Percentiles rank a stretch among this genome's conserved stretches.
These are phyloP conservation scores for Beta macrorhiza DNA, from an alignment of 179 eudicot genomes.

Conservation along the genomic window DNA sequence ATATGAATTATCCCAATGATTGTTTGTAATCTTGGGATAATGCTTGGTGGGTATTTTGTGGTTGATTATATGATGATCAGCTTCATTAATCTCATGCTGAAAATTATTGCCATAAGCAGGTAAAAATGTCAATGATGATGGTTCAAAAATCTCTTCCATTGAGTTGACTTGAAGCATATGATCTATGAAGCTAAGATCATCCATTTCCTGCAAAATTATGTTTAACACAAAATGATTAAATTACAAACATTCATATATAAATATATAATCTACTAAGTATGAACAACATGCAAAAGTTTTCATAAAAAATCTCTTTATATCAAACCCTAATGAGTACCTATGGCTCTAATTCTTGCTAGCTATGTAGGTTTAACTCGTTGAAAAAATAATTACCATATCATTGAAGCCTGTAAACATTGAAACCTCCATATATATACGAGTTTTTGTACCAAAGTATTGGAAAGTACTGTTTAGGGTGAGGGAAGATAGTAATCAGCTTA, in stretches of 20 bases:
- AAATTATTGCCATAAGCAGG: constrained; percentile 13
- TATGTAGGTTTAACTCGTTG: too few species aligned
- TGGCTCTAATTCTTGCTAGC: too few species aligned
- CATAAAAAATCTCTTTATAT: not conserved
- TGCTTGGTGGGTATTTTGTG: constrained; percentile 31
- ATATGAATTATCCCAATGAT: not conserved
- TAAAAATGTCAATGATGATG: constrained; percentile 3
- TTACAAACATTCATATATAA: not conserved
- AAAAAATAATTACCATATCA: constrained; percentile 1
- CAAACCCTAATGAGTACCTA: not conserved
- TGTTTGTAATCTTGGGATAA: constrained; percentile 5
- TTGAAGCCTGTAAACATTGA: not conserved
- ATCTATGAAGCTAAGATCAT: constrained; percentile 36
- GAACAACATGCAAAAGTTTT: too few species aligned
- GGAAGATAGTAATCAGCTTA: too few species aligned
- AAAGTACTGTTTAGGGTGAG: not conserved
- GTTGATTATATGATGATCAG: constrained; percentile 16
- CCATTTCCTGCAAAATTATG: constrained; percentile 36
- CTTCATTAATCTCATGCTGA: constrained; percentile 1
- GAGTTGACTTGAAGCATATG: constrained; percentile 29
- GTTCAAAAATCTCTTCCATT: constrained; percentile 25
- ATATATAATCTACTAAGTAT: too few species aligned
- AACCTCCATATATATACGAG: constrained; percentile 5
- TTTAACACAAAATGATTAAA: not conserved
- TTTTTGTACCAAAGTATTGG: not conserved